These are phyloP conservation scores for Rhynchospora breviuscula DNA, from an alignment of 176 grass and related monocot species.

Conservation along the genomic window DNA sequence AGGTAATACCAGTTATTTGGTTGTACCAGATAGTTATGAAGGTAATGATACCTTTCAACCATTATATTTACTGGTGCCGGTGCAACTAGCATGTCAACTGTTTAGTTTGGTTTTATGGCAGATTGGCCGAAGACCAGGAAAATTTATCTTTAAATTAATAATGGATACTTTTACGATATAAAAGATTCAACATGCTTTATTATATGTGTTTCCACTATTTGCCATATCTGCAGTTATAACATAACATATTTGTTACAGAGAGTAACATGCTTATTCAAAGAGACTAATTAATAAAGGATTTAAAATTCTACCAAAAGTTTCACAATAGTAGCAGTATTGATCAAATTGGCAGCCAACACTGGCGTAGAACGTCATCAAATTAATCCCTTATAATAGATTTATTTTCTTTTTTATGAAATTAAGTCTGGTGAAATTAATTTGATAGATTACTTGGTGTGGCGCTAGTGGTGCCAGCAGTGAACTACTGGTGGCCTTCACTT, in stretches of 20 bases:
- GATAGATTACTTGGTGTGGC: slow-evolving; percentile 36
- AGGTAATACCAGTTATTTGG: slow-evolving; percentile 25
- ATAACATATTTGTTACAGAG: background rate
- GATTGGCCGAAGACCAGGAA: background rate
- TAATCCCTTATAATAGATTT: too few relatives aligned
- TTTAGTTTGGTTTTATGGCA: background rate
- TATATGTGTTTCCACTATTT: background rate
- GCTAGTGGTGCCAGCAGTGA: slow-evolving; percentile 52
- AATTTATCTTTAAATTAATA: background rate
- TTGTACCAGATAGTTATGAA: background rate
- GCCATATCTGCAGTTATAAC: background rate
- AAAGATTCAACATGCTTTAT: background rate
- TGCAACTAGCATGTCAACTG: background rate
- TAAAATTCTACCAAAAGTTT: background rate
- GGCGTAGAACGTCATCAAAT: too few relatives aligned
- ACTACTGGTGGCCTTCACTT: slow-evolving; percentile 67
- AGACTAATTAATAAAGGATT: background rate
- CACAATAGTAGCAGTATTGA: background rate
- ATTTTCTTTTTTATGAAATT: too few relatives aligned
- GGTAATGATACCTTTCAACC: background rate
- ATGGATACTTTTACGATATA: background rate
- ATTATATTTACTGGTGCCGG: background rate
- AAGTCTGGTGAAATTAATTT: background rate
- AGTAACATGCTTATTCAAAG: background rate
- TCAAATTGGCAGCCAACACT: background rate